Conservation (phyloP, 176 grass and related monocot genomes). For the bread wheat (Triticum aestivum) region DNA sequence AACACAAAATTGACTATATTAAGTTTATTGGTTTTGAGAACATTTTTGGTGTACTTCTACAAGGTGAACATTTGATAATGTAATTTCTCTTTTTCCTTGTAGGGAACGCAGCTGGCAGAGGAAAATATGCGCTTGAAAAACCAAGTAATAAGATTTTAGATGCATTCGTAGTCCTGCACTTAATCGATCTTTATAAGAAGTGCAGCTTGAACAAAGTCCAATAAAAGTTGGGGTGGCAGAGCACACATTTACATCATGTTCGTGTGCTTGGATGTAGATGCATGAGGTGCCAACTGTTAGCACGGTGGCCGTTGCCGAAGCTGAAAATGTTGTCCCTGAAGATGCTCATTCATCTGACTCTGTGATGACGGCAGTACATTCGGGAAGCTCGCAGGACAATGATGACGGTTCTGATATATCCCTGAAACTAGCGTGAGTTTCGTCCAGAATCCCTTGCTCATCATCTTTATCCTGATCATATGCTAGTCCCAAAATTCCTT, state of each 20-base stretch:
- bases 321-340: constrained; percentile 58
- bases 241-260: constrained; percentile 3
- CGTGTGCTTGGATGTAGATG: constrained; percentile 46
- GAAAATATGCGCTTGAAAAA: constrained; percentile 71
- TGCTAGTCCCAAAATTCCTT: background rate
- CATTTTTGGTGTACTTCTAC: background rate
- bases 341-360: constrained; percentile 94
- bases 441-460: background rate
- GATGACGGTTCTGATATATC: constrained; percentile 86
- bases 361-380: constrained; percentile 72
- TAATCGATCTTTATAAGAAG: background rate
- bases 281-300: constrained; percentile 35
- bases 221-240: background rate
- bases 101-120: constrained; percentile 59
- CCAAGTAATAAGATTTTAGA: constrained; percentile 44
- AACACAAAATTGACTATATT: background rate
- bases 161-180: background rate
- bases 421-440: constrained; percentile 79
- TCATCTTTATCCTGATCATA: background rate
- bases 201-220: background rate
- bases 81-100: constrained; percentile 30
- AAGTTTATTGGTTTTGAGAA: background rate
- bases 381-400: constrained; percentile 62
- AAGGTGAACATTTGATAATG: background rate
- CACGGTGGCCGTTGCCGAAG: constrained; percentile 22